Base-by-base conservation (phyloP, 2,329 filamentous ascomycete species). In the Harringtonia lauricola region DNA sequence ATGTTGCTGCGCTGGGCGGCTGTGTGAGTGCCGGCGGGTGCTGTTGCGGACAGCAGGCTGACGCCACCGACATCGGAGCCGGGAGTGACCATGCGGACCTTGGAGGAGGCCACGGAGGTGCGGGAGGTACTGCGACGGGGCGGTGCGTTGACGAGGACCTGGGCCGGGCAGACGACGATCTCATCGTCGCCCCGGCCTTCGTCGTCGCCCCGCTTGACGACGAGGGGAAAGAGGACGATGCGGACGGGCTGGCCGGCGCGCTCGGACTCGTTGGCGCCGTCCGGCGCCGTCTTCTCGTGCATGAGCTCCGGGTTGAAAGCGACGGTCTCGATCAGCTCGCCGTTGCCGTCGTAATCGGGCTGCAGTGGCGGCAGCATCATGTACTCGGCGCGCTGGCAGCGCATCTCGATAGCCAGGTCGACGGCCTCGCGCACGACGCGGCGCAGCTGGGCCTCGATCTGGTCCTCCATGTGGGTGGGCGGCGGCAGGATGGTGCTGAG, bases 281-380 rank as follows among this genome's bases (percentile, higher is more conserved):
- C 24, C 7, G 24, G 24, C 24, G 24, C 24, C 52, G 50, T 82
- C 77, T 86, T 83, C 66, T 95, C 90, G 57, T 92, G 94, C 90
- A 98, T 96, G 56, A 95, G 76, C 28, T 83, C 77, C 1, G 90
- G 84, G 57, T 95, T 95, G 76, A 98, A 98, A 47, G 79, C 74
- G 10, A 96, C 86, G 45, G 89, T 90, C 43, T 86, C 83, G 15
- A 82, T 74, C 9, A 98, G 76, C 57, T 96, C 90, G 54, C 92
- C 92, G 50, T 92, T 87, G 54, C 81, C 83, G 62, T 96, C 89
- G 63, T 95, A 96, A 62, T 95, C 88, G 19, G 92, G 92, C 62
- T 92, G 86, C 44, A 95, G 71, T 5, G 92, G 92, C 24, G 92
- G 90, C 17, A 96, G 79, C 90, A 98, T 98, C 69, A 95, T 92